A percentile compares a stretch with the other conserved stretches of the same genome.
phyloP scores from a whole-genome alignment of 176 grass and related monocot genomes.

The Hordeum marinum region DNA sequence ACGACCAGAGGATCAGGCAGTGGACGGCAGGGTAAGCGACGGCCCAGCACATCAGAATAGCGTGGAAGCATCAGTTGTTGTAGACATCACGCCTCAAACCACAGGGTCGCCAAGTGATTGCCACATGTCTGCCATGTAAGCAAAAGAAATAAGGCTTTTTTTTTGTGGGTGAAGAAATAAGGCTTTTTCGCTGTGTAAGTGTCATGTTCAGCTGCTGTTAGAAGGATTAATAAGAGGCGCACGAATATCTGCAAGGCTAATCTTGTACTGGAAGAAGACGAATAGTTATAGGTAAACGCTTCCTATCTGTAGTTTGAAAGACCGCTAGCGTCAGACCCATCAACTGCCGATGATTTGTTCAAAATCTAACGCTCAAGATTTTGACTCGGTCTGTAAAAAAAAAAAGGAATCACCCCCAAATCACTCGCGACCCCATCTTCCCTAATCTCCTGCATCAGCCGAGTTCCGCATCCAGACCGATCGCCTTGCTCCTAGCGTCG shows the following conservation, averaged over 20 bases:
- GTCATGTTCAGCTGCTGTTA: constrained; percentile 14
- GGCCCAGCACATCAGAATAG: neutral
- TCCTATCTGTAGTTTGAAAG: too few species aligned
- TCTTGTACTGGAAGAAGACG: neutral
- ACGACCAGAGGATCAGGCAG: neutral
- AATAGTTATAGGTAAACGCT: neutral
- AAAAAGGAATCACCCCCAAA: too few species aligned
- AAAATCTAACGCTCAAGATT: too few species aligned
- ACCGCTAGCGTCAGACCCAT: too few species aligned
- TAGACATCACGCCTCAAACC: neutral
- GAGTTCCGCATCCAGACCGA: too few species aligned
- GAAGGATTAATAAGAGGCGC: neutral
- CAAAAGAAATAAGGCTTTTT: constrained; percentile 22
- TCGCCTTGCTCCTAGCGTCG: too few species aligned
- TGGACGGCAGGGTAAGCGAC: neutral
- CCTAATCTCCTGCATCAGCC: too few species aligned
- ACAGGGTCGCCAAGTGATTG: constrained; percentile 21
- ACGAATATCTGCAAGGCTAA: neutral
- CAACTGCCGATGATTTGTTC: too few species aligned
- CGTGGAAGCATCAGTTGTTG: neutral
- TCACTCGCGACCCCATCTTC: too few species aligned
- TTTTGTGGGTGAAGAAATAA: constrained; percentile 18
- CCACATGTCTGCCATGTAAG: constrained; percentile 14
- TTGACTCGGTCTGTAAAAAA: too few species aligned
- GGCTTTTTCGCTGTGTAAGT: neutral